phyloP scores from a whole-genome alignment of 2,329 filamentous ascomycete genomes.

The Neoarthrinium moseri region DNA sequence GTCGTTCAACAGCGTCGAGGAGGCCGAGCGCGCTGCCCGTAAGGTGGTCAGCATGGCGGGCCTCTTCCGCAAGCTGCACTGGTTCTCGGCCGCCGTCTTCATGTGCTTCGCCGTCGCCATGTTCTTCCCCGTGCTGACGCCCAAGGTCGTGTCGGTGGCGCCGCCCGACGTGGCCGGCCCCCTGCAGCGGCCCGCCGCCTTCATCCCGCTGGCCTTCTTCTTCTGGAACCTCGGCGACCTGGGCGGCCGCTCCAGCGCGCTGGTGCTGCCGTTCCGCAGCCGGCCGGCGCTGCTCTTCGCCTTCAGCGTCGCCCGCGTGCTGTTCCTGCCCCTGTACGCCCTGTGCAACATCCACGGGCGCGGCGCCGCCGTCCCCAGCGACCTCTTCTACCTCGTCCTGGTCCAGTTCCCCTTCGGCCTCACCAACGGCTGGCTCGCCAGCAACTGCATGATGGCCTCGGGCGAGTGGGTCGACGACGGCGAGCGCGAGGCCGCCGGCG shows the following conservation, averaged over 20 bases:
- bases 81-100: constrained; percentile 74
- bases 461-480: constrained; percentile 76
- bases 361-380: constrained; percentile 73
- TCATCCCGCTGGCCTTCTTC: constrained; percentile 87
- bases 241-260: constrained; percentile 67
- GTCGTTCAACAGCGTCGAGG: constrained; percentile 49
- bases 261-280: constrained; percentile 51
- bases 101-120: constrained; percentile 83
- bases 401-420: constrained; percentile 84
- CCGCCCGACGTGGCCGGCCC: constrained; percentile 41
- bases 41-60: constrained; percentile 54
- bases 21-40: constrained; percentile 49
- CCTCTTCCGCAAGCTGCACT: constrained; percentile 76
- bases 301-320: constrained; percentile 61
- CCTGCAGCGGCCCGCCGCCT: constrained; percentile 70
- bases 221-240: constrained; percentile 94
- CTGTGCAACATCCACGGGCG: constrained; percentile 83
- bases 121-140: constrained; percentile 92
- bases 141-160: constrained; percentile 55
- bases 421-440: constrained; percentile 84
- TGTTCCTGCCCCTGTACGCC: constrained; percentile 81
- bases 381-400: constrained; percentile 82
- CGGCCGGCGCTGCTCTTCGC: constrained; percentile 67
- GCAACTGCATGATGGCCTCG: constrained; percentile 88
- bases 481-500: constrained; percentile 85